phyloP scores from a whole-genome alignment of 2,329 filamentous ascomycete genomes.

The Ceratocystiopsis sp. region DNA sequence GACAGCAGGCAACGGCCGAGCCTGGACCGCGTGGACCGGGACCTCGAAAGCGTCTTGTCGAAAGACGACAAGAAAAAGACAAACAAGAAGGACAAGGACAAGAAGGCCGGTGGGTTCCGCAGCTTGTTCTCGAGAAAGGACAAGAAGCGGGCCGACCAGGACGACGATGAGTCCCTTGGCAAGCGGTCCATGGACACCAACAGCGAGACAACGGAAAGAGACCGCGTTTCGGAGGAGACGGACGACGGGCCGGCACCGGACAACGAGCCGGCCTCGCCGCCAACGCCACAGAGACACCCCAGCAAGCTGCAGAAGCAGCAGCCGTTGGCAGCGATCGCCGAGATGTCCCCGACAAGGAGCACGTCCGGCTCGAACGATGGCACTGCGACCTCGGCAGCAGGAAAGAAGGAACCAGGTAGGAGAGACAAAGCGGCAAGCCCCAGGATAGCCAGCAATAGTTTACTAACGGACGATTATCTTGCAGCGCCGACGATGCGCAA shows the following conservation, averaged over 20 bases:
- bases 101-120: slow-evolving; percentile 38
- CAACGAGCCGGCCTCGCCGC: slow-evolving; percentile 12
- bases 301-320: slow-evolving; percentile 58
- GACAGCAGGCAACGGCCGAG: slow-evolving; percentile 44
- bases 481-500: not conserved
- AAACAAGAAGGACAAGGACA: slow-evolving; percentile 56
- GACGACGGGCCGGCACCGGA: slow-evolving; percentile 31
- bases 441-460: too few relatives aligned
- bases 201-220: slow-evolving; percentile 10
- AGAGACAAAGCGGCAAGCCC: too few relatives aligned
- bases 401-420: too few relatives aligned
- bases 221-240: slow-evolving; percentile 25
- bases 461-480: too few relatives aligned
- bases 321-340: slow-evolving; percentile 19
- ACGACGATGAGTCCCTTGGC: slow-evolving; percentile 43
- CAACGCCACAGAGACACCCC: slow-evolving; percentile 32
- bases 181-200: slow-evolving; percentile 44
- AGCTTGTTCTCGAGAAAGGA: slow-evolving; percentile 47
- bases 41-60: slow-evolving; percentile 17
- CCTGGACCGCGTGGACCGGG: slow-evolving; percentile 58
- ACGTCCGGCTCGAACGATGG: slow-evolving; percentile 9
- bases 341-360: slow-evolving; percentile 25
- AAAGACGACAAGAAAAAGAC: slow-evolving; percentile 65
- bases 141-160: slow-evolving; percentile 37
- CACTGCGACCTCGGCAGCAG: too few relatives aligned